Conservation (phyloP, 768 basidiomycete species). For the Lactifluus subvellereus region DNA sequence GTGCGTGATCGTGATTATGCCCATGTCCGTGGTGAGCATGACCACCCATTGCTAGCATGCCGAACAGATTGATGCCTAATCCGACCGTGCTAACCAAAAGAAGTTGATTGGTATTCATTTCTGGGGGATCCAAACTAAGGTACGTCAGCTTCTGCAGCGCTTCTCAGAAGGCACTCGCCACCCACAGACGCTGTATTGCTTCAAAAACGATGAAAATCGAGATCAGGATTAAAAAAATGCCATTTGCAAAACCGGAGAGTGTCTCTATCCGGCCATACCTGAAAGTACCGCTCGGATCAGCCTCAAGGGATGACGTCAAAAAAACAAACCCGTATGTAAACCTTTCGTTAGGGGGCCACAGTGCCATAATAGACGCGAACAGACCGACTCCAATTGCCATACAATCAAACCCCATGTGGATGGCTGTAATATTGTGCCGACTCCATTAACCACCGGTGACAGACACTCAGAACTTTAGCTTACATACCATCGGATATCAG, state of each 20-base stretch:
- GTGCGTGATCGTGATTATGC: conserved; percentile 32
- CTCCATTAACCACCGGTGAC: not conserved
- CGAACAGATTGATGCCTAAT: conserved; percentile 90
- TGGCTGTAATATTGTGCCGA: conserved; percentile 49
- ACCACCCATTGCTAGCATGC: conserved; percentile 98
- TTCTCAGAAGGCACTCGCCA: not conserved
- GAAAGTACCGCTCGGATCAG: conserved; percentile 7
- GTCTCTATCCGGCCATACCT: conserved; percentile 97
- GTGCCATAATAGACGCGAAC: conserved; percentile 95
- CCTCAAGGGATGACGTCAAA: not conserved
- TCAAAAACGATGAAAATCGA: conserved; percentile 99
- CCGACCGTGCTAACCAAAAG: conserved; percentile 86
- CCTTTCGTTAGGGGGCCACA: conserved; percentile 89
- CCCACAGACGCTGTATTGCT: conserved; percentile 88
- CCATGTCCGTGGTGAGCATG: conserved; percentile 80
- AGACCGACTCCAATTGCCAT: conserved; percentile 95
- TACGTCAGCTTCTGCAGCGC: not conserved
- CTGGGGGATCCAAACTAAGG: conserved; percentile 81
- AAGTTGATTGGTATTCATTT: conserved; percentile 95
- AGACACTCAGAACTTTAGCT: not conserved
- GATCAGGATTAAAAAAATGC: conserved; percentile 87
- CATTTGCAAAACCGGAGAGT: conserved; percentile 96
- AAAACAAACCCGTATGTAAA: conserved; percentile 87
- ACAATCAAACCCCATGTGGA: conserved; percentile 99
- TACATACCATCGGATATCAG: conserved; percentile 87